A percentile compares a stretch with the other conserved stretches of the same genome.
Conservation (phyloP, 2,329 filamentous ascomycete genomes). For the Aspergillus versicolor region DNA sequence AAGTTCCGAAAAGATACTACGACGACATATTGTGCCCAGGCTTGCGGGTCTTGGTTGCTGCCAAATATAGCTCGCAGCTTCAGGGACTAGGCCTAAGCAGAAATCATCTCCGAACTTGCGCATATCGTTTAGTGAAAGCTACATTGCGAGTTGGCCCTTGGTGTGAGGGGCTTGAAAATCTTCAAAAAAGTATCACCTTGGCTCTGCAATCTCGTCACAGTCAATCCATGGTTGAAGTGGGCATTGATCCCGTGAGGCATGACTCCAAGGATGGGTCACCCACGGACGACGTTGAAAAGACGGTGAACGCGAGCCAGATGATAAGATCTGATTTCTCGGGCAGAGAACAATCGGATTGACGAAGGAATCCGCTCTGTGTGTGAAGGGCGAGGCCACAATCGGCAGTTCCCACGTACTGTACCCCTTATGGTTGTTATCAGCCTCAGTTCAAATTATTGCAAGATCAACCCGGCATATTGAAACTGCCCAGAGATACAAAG, state of each 20-base stretch:
- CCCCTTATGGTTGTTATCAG: background rate
- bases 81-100: slow-evolving; percentile 16
- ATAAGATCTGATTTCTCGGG: background rate
- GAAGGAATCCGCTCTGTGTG: background rate
- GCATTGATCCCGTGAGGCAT: slow-evolving; percentile 10
- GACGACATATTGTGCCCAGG: background rate
- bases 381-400: background rate
- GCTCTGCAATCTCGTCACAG: slow-evolving; percentile 23
- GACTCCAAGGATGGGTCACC: background rate
- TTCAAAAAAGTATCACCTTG: slow-evolving; percentile 13
- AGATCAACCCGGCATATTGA: background rate
- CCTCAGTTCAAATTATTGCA: background rate
- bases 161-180: slow-evolving; percentile 1
- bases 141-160: background rate
- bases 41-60: slow-evolving; percentile 1
- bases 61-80: slow-evolving; percentile 19
- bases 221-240: slow-evolving; percentile 10
- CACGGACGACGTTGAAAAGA: slow-evolving; percentile 5
- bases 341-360: background rate
- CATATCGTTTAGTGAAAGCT: background rate
- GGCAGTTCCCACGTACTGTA: background rate
- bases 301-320: slow-evolving; percentile 5
- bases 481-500: slow-evolving; percentile 6
- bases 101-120: slow-evolving; percentile 11
- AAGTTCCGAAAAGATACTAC: background rate